Percentiles rank a stretch among this genome's conserved stretches.
These are phyloP conservation scores for Pleurotus djamor DNA, from an alignment of 768 basidiomycete genomes.

Conservation along the genomic window DNA sequence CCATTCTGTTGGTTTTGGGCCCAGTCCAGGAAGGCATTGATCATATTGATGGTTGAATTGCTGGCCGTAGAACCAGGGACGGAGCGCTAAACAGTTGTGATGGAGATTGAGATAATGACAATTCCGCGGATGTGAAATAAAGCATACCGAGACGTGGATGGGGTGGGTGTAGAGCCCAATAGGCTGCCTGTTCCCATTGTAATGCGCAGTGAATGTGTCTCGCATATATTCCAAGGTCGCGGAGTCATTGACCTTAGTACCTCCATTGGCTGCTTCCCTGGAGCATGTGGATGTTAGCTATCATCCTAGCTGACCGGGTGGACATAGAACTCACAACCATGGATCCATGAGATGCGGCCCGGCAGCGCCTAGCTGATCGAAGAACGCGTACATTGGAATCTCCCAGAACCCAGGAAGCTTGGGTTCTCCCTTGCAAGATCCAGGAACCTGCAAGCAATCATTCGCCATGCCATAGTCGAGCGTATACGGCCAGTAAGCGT, in stretches of 20 bases:
- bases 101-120: too few species aligned
- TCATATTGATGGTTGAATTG: constrained; percentile 64
- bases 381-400: constrained; percentile 80
- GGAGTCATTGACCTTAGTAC: constrained; percentile 44
- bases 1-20: constrained; percentile 69
- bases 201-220: constrained; percentile 71
- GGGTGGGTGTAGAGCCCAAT: constrained; percentile 83
- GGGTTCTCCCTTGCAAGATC: constrained; percentile 66
- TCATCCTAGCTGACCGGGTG: not conserved
- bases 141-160: constrained; percentile 63
- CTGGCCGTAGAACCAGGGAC: constrained; percentile 57
- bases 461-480: constrained; percentile 81
- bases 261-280: constrained; percentile 57
- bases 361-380: constrained; percentile 51
- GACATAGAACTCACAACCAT: constrained; percentile 55
- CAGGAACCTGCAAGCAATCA: constrained; percentile 57
- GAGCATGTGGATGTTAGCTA: not conserved
- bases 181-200: constrained; percentile 73
- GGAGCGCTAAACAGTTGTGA: constrained; percentile 28
- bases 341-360: constrained; percentile 82
- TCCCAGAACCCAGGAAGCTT: constrained; percentile 82
- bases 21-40: constrained; percentile 82
- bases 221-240: constrained; percentile 74
- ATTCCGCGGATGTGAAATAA: not conserved
- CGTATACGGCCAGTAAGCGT: constrained; percentile 84